Conservation (phyloP, 306 rosid genomes). For the Cicer yamashitae region DNA sequence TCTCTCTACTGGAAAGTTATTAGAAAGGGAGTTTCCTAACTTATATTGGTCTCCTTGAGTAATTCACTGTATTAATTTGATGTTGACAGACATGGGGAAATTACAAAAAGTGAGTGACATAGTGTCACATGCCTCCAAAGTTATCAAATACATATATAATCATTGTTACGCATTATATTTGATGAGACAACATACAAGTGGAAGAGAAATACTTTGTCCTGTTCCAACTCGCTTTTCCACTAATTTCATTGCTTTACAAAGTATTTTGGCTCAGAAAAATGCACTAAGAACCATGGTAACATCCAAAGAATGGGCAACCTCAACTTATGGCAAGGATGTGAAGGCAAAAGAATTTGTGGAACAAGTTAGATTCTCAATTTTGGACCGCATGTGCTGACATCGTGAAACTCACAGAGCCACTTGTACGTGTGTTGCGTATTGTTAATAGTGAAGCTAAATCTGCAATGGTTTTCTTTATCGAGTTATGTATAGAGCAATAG, state of each 20-base stretch:
- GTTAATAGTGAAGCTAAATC: not conserved
- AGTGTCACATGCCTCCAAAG: not conserved
- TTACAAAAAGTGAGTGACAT: not conserved
- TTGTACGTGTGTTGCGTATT: not conserved
- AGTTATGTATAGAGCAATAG: not conserved
- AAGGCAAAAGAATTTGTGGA: not conserved
- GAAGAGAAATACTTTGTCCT: no score
- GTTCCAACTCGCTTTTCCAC: no score
- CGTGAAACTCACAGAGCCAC: not conserved
- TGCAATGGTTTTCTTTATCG: not conserved
- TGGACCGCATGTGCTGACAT: not conserved
- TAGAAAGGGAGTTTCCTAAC: not conserved
- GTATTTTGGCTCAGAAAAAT: no score
- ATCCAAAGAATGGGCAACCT: not conserved
- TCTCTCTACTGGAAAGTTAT: not conserved
- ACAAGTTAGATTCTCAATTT: not conserved
- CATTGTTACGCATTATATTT: not conserved
- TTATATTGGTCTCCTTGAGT: constrained; percentile 11
- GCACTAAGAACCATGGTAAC: not conserved
- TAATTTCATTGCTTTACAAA: no score
- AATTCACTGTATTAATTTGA: not conserved
- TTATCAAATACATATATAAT: not conserved
- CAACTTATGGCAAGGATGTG: not conserved
- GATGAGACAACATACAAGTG: not conserved
- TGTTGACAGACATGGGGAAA: not conserved